Conservation (phyloP, 495 filamentous ascomycete genomes). For the Neurospora hispaniola region DNA sequence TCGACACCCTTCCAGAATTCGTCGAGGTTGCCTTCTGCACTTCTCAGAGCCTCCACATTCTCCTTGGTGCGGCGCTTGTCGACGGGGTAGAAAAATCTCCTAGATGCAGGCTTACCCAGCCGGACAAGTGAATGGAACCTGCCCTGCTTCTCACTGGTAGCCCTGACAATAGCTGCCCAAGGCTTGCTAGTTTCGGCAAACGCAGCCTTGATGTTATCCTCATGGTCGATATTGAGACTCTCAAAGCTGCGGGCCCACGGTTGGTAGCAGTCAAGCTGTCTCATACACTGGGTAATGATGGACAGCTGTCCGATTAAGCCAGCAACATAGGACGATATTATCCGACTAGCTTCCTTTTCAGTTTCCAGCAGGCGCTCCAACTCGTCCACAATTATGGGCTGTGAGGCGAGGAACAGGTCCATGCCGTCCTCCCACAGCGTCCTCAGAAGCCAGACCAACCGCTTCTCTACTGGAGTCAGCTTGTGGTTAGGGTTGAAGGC, state of each 20-base stretch:
- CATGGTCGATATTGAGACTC: conserved; percentile 4
- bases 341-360: conserved; percentile 20
- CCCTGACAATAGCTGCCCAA: conserved; percentile 6
- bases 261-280: conserved; percentile 35
- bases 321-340: conserved; percentile 30
- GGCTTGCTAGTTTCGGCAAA: conserved; percentile 9
- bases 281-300: conserved; percentile 28
- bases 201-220: conserved; percentile 13
- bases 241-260: conserved; percentile 38
- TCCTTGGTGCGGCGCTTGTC: conserved; percentile 37
- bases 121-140: not conserved
- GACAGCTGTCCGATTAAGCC: conserved; percentile 32
- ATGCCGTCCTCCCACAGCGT: conserved; percentile 16
- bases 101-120: conserved; percentile 20
- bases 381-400: conserved; percentile 31
- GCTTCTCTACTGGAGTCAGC: conserved; percentile 5
- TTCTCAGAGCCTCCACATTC: conserved; percentile 23
- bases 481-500: conserved; percentile 4
- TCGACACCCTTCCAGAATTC: conserved; percentile 32
- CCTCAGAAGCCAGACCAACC: conserved; percentile 27
- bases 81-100: conserved; percentile 38
- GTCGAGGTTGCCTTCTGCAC: conserved; percentile 40
- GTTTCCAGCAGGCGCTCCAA: conserved; percentile 32
- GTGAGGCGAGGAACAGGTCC: conserved; percentile 17
- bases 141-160: conserved; percentile 5